phyloP scores from a whole-genome alignment of 345 rosid genomes.

The Viola odorata region DNA sequence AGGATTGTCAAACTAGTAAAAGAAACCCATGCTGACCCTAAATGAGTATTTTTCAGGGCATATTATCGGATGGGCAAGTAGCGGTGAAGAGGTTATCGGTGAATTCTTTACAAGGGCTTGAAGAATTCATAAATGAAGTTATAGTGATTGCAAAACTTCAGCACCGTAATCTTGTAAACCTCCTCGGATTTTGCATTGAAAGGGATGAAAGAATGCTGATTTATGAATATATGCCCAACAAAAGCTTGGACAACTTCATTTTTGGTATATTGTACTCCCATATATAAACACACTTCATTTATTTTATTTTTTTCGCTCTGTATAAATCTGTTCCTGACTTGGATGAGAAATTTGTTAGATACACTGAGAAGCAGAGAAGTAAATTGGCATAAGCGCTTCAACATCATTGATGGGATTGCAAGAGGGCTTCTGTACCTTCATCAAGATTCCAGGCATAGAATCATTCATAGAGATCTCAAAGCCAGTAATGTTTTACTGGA shows the following conservation, averaged over 20 bases:
- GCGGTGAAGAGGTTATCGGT: conserved; percentile 45
- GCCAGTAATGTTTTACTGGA: conserved; percentile 14
- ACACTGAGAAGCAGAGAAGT: neutral
- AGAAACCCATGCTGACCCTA: neutral
- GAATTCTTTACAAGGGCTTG: conserved; percentile 38
- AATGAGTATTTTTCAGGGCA: conserved; percentile 17
- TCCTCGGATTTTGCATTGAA: conserved; percentile 30
- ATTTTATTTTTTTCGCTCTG: neutral
- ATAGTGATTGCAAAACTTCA: conserved; percentile 40
- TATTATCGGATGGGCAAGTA: conserved; percentile 29
- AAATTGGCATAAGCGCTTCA: conserved; percentile 11
- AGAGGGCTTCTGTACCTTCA: conserved; percentile 29
- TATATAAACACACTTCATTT: neutral
- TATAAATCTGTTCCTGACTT: neutral
- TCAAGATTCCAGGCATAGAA: conserved; percentile 25
- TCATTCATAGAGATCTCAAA: conserved; percentile 22
- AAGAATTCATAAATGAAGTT: conserved; percentile 44
- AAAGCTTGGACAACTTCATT: conserved; percentile 27
- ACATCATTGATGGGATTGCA: conserved; percentile 16
- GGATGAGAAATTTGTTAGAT: conserved; percentile 11
- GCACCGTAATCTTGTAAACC: conserved; percentile 44
- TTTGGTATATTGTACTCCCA: conserved; percentile 15
- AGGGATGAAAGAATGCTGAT: conserved; percentile 23
- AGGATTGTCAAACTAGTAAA: no score
- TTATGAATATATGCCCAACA: conserved; percentile 30